A percentile compares a stretch with the other conserved stretches of the same genome.
These are phyloP conservation scores for Fusarium coffeatum DNA, from an alignment of 2,329 filamentous ascomycete genomes.

Conservation along the genomic window DNA sequence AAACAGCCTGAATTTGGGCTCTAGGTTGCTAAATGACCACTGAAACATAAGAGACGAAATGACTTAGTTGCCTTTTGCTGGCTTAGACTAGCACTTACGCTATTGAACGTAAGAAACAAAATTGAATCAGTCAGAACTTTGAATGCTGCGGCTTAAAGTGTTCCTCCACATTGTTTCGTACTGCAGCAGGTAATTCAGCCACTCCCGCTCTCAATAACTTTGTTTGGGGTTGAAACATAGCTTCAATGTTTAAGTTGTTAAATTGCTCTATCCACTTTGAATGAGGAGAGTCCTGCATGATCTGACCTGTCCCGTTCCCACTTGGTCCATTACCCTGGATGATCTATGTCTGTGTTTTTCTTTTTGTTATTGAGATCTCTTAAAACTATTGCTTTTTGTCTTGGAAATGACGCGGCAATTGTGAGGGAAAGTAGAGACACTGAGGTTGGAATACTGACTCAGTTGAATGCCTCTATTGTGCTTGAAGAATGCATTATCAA, in stretches of 20 bases:
- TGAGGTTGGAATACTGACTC: background rate
- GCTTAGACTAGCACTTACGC: too few species aligned
- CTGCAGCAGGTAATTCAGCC: slow-evolving; percentile 7
- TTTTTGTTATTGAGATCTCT: background rate
- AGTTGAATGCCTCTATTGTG: background rate
- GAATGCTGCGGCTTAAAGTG: slow-evolving; percentile 24
- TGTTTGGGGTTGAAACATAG: slow-evolving; percentile 26
- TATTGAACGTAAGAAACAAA: background rate
- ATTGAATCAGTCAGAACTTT: background rate
- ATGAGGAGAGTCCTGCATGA: background rate
- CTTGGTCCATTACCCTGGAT: slow-evolving; percentile 8
- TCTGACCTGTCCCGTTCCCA: background rate
- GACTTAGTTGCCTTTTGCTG: too few species aligned
- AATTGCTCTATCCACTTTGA: slow-evolving; percentile 4
- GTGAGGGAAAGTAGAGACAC: background rate
- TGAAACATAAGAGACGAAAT: too few species aligned
- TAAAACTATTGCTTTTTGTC: background rate
- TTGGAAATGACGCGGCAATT: background rate
- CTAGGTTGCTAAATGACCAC: too few species aligned
- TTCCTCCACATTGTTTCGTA: slow-evolving; percentile 5
- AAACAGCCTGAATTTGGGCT: too few species aligned
- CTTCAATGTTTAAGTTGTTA: background rate
- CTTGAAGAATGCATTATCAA: background rate
- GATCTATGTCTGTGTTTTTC: background rate
- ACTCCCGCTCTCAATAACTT: slow-evolving; percentile 27